phyloP scores from a whole-genome alignment of 73 alveolate genomes.

The Symbiodinium natans region DNA sequence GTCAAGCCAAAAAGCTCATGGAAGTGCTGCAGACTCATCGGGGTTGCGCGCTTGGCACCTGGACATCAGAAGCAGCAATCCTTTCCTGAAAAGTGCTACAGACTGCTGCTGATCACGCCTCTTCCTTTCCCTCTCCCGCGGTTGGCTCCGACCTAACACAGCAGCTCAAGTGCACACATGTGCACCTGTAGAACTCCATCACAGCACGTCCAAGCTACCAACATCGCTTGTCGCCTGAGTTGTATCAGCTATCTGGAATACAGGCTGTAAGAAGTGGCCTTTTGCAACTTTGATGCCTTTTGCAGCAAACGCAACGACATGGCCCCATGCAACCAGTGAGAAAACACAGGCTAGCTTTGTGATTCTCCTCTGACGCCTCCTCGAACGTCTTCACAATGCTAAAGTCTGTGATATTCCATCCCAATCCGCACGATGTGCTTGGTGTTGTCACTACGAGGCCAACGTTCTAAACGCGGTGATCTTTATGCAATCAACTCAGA shows the following conservation, averaged over 20 bases:
- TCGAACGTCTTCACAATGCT: background rate
- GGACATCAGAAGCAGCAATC: background rate
- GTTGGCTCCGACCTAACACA: slow-evolving; percentile 8
- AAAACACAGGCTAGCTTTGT: background rate
- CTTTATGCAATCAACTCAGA: too few relatives aligned
- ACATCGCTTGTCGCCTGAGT: background rate
- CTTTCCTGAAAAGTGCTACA: too few relatives aligned
- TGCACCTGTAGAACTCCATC: background rate
- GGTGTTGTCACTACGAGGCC: too few relatives aligned
- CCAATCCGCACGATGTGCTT: background rate
- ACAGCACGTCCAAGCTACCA: background rate
- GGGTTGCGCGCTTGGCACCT: background rate
- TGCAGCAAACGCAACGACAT: background rate
- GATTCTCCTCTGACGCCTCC: background rate
- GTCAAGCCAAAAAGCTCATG: background rate
- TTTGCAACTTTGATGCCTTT: background rate
- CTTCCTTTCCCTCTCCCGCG: background rate
- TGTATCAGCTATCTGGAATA: too few relatives aligned
- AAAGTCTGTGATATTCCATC: background rate
- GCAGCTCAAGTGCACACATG: background rate
- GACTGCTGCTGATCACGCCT: too few relatives aligned
- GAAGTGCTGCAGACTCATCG: slow-evolving; percentile 60
- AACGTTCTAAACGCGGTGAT: too few relatives aligned
- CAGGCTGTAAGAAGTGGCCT: too few relatives aligned
- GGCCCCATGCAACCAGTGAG: background rate